Conservation (phyloP, 805 yeast genomes). For the Myxozyma mucilagina region DNA sequence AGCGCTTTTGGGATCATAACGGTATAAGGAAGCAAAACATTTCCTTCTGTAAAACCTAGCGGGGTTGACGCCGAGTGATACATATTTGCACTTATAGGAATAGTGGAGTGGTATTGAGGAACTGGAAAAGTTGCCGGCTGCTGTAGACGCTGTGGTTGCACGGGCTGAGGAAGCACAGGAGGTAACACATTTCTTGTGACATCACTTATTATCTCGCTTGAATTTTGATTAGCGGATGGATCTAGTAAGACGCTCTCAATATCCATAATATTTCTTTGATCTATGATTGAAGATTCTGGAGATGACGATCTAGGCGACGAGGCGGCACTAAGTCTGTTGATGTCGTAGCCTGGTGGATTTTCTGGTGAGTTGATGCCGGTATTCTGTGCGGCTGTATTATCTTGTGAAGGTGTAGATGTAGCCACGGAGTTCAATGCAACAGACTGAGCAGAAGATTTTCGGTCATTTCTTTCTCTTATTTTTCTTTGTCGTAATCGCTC, state of each 20-base stretch:
- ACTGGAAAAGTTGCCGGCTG: neutral
- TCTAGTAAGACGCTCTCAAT: neutral
- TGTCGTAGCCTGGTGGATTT: neutral
- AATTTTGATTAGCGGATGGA: neutral
- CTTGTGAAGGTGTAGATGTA: no score
- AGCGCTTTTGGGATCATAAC: neutral
- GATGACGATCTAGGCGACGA: neutral
- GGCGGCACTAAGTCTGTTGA: neutral
- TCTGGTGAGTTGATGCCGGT: no score
- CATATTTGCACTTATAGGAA: neutral
- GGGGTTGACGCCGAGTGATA: neutral
- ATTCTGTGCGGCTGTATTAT: no score
- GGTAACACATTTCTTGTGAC: neutral
- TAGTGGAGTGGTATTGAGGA: neutral
- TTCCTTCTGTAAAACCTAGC: neutral
- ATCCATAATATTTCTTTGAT: neutral
- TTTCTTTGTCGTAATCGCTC: conserved; percentile 18
- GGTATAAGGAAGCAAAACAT: neutral
- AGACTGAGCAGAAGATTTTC: neutral
- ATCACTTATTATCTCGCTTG: neutral
- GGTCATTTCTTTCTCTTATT: conserved; percentile 9
- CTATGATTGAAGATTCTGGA: neutral
- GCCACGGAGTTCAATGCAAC: no score
- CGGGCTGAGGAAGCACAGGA: neutral
- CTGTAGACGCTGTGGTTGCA: conserved; percentile 31